A percentile compares a stretch with the other conserved stretches of the same genome.
phyloP scores from a whole-genome alignment of 1,284 basidiomycete species.

The Pseudozyma pruni region DNA sequence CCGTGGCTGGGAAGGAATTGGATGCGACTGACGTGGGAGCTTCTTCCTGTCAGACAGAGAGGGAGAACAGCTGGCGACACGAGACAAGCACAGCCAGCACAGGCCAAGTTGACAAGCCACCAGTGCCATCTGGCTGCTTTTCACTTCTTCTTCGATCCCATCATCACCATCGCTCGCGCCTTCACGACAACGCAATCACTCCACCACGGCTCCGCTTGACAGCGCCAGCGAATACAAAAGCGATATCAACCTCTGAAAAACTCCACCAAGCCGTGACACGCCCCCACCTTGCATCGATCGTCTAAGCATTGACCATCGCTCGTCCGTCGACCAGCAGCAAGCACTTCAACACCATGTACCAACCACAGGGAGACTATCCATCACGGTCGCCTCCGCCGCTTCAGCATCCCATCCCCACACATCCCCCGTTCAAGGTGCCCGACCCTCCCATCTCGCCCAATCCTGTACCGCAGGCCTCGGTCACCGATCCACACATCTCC shows the following conservation, averaged over 20 bases:
- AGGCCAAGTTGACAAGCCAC: slow-evolving; percentile 6
- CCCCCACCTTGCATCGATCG: no score
- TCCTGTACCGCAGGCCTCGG: slow-evolving; percentile 24
- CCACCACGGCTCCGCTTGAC: no score
- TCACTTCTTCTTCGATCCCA: neutral
- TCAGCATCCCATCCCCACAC: slow-evolving; percentile 66
- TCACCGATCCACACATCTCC: slow-evolving; percentile 43
- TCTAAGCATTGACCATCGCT: no score
- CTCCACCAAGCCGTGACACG: no score
- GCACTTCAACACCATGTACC: slow-evolving; percentile 38
- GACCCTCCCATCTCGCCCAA: slow-evolving; percentile 57
- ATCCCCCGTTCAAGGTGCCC: slow-evolving; percentile 60
- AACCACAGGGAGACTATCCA: slow-evolving; percentile 40
- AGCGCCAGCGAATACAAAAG: no score
- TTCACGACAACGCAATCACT: no score
- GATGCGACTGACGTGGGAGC: neutral
- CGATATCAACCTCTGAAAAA: no score
- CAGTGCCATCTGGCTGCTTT: neutral
- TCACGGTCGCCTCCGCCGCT: slow-evolving; percentile 60
- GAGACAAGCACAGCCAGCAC: slow-evolving; percentile 15
- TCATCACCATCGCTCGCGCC: neutral
- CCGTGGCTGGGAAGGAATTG: neutral
- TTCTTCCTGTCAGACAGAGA: neutral
- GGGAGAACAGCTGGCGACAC: slow-evolving; percentile 5
- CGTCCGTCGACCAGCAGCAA: neutral